Percentiles rank a stretch among this genome's conserved stretches.
Conservation (phyloP, 1,139 yeast species). For the Hyphopichia wangnamkhiaoensis region DNA sequence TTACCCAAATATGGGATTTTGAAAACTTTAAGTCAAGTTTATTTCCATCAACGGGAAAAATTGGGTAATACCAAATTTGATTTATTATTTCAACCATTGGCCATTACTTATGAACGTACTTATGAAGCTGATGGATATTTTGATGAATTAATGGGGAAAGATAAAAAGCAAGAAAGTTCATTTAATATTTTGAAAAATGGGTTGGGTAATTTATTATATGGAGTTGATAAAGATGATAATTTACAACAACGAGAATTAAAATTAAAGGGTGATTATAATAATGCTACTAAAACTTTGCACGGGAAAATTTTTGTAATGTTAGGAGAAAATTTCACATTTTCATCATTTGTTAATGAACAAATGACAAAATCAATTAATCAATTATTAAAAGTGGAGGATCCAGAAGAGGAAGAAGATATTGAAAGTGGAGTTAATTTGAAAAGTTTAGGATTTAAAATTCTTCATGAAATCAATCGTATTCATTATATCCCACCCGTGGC, state of each 20-base stretch:
- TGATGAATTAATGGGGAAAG: constrained; percentile 60
- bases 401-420: background rate
- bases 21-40: constrained; percentile 50
- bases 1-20: constrained; percentile 68
- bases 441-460: constrained; percentile 42
- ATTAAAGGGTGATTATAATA: constrained; percentile 27
- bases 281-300: constrained; percentile 25
- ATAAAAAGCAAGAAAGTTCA: constrained; percentile 53
- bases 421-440: constrained; percentile 32
- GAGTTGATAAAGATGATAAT: constrained; percentile 12
- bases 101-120: constrained; percentile 67
- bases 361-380: too few relatives aligned
- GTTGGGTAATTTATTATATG: constrained; percentile 25
- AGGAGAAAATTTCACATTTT: constrained; percentile 35
- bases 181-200: constrained; percentile 38
- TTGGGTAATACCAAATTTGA: constrained; percentile 47
- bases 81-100: constrained; percentile 53
- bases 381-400: too few relatives aligned
- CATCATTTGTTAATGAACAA: constrained; percentile 23
- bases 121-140: constrained; percentile 66
- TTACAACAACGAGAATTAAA: constrained; percentile 4
- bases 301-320: constrained; percentile 44
- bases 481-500: constrained; percentile 41
- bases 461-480: constrained; percentile 42
- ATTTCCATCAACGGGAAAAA: constrained; percentile 42